Conservation (phyloP, 192 early-diverging fungal species). For the Oehlia diaphana region DNA sequence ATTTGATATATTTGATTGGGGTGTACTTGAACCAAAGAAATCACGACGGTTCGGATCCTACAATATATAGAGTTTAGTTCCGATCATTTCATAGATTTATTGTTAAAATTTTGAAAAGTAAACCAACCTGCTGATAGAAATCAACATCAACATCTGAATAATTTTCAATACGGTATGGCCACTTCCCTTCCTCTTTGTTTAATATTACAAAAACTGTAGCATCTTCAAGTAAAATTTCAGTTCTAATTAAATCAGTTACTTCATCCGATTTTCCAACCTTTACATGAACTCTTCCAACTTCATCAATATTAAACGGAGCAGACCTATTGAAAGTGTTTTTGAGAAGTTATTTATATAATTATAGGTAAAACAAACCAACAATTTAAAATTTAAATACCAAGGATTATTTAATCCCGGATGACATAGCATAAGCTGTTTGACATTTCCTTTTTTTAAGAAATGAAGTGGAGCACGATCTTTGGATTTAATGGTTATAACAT, state of each 20-base stretch:
- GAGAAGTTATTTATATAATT: not conserved
- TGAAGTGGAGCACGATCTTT: slow-evolving; percentile 65
- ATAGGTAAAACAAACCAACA: too few species aligned
- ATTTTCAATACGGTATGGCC: slow-evolving; percentile 92
- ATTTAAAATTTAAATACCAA: slow-evolving; percentile 55
- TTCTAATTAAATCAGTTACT: slow-evolving; percentile 70
- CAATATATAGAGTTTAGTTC: not conserved
- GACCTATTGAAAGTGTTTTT: slow-evolving; percentile 46
- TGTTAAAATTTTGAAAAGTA: not conserved
- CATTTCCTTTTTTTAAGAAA: slow-evolving; percentile 62
- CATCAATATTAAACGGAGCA: slow-evolving; percentile 81
- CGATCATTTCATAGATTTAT: not conserved
- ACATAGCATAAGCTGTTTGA: slow-evolving; percentile 68
- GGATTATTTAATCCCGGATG: slow-evolving; percentile 61
- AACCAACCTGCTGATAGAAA: slow-evolving; percentile 74
- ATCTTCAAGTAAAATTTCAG: slow-evolving; percentile 81
- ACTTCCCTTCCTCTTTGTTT: slow-evolving; percentile 70
- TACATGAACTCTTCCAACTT: slow-evolving; percentile 84
- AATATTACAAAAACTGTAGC: slow-evolving; percentile 90
- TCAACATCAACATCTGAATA: slow-evolving; percentile 65
- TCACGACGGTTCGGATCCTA: slow-evolving; percentile 32
- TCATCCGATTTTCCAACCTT: slow-evolving; percentile 66
- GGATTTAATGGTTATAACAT: slow-evolving; percentile 45
- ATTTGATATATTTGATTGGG: slow-evolving; percentile 22
- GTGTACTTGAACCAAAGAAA: not conserved